These are phyloP conservation scores for Oemleria cerasiformis DNA, from an alignment of 306 rosid species.

Conservation along the genomic window DNA sequence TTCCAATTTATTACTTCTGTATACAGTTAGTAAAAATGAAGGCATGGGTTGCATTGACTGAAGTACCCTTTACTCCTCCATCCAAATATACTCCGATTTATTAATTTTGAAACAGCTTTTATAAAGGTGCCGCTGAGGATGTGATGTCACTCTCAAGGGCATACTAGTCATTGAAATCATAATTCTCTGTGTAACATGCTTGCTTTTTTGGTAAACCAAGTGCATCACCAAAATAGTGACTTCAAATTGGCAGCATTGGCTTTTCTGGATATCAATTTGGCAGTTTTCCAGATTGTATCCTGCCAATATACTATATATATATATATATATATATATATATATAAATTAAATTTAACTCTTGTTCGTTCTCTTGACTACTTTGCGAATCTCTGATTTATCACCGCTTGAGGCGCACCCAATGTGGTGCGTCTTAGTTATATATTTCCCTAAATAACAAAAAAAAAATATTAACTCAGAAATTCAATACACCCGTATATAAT, in stretches of 20 bases:
- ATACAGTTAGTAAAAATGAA: neutral
- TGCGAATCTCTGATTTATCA: too few species aligned
- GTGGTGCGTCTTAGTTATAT: too few species aligned
- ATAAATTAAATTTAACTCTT: too few species aligned
- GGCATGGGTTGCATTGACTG: conserved; percentile 29
- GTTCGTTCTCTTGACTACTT: too few species aligned
- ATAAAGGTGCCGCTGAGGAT: conserved; percentile 75
- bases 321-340: too few species aligned
- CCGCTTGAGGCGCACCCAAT: too few species aligned
- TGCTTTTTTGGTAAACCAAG: conserved; percentile 64
- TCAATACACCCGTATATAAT: too few species aligned
- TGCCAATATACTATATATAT: neutral
- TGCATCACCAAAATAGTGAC: conserved; percentile 53
- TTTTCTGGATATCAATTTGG: conserved; percentile 32
- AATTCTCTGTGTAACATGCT: conserved; percentile 58
- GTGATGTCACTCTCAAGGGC: conserved; percentile 85
- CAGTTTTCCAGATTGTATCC: conserved; percentile 19
- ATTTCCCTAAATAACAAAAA: too few species aligned
- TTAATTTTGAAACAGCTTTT: conserved; percentile 74
- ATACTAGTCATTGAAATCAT: conserved; percentile 51
- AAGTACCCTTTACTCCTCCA: conserved; percentile 44
- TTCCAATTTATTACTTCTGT: neutral
- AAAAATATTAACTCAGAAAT: too few species aligned
- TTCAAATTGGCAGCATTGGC: conserved; percentile 46
- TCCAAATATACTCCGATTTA: conserved; percentile 34